phyloP scores from a whole-genome alignment of 2,329 filamentous ascomycete species.

The Taxawa tesnikishii region DNA sequence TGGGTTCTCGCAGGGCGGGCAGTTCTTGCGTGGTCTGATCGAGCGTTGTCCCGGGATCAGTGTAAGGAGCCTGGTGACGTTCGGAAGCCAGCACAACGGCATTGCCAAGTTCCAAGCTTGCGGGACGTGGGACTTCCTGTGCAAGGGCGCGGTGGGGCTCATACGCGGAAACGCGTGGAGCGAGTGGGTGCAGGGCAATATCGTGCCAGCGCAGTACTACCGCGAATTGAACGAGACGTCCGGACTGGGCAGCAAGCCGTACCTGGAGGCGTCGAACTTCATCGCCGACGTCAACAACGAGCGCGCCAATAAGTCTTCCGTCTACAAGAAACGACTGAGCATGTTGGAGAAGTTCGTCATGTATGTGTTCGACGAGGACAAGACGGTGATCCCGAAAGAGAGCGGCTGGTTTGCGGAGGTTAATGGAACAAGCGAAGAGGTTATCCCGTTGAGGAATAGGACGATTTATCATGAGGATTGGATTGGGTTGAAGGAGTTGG shows the following conservation, averaged over 20 bases:
- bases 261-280: conserved; percentile 74
- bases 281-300: conserved; percentile 97
- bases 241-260: conserved; percentile 44
- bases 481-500: conserved; percentile 71
- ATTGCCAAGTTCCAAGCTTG: conserved; percentile 76
- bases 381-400: conserved; percentile 79
- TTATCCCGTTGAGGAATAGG: conserved; percentile 56
- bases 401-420: conserved; percentile 84
- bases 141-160: conserved; percentile 65
- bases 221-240: conserved; percentile 52
- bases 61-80: conserved; percentile 71
- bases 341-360: conserved; percentile 68
- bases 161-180: conserved; percentile 74
- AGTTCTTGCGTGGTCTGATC: conserved; percentile 85
- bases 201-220: conserved; percentile 94
- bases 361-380: conserved; percentile 81
- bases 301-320: conserved; percentile 56
- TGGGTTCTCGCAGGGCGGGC: conserved; percentile 90
- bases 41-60: conserved; percentile 82
- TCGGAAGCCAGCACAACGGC: conserved; percentile 85
- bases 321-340: conserved; percentile 60
- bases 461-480: conserved; percentile 81
- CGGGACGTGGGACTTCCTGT: conserved; percentile 60
- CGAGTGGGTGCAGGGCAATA: conserved; percentile 58
- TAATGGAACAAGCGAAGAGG: conserved; percentile 50